Evolutionary conservation across 768 basidiomycete genomes (phyloP), one percentile per base, ranked within the genome.

Genomic region (Collybia sp.): DNA sequence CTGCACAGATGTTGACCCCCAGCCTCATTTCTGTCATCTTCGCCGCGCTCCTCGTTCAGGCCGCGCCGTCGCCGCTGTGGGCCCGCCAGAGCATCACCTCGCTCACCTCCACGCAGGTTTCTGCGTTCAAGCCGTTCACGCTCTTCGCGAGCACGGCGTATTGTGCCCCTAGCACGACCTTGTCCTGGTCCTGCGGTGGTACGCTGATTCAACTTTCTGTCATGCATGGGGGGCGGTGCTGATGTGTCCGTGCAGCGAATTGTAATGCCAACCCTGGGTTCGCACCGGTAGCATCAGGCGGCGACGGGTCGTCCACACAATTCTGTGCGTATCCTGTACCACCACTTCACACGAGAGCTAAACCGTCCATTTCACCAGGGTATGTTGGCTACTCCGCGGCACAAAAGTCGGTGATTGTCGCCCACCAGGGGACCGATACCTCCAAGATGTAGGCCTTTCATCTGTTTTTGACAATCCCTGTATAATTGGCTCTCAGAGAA

Each of bases 231-330:
- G 11, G 17, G 30, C 25, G 18, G 38, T 33, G 25, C 20, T 16
- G 30, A 6, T 15, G 10, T 13, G 17, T 34, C 30, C 10, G 48
- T 4, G 18, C 18, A 73, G 74, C 56, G 1, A 68, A 64, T 44
- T 76, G 75, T 46, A 46, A 60, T 11, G 66, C 66, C 6, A 75
- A 72, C 43, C 47, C 70, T 1, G 61, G 52, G 42, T 77, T 77
- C 47, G 58, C 65, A 12, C 70, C 72, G 6, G 57, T 66, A 2
- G 71, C 70, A 5, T 69, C 74, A 12, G 76, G 76, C 10, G 75
- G 75, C 8, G 63, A 76, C 44, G 75, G 71, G 10, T 42, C 44
- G 12, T 41, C 39, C 9, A 54, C 64, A 20, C 71, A 72, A 48
- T 71, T 58, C 47, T 77, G 77, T 72, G 35, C 47, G 63, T 50